Evolutionary conservation across 2,329 filamentous ascomycete species (phyloP).

Genomic region (Aspergillus persii): DNA sequence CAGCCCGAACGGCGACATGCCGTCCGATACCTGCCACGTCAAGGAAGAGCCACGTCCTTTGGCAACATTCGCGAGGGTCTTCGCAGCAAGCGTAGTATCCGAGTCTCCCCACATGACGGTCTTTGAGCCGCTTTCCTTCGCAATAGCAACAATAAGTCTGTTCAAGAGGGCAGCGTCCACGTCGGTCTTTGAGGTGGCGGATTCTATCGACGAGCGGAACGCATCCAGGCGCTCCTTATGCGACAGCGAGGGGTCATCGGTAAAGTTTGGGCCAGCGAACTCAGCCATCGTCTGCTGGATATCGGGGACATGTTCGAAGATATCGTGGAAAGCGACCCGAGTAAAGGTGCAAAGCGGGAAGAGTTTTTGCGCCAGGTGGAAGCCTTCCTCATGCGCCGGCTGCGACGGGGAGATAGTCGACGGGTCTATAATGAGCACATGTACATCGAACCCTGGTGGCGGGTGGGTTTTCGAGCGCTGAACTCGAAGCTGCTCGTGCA

Average conservation of each 20-base stretch:
- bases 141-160: conserved; percentile 67
- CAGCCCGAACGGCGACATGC: conserved; percentile 57
- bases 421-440: conserved; percentile 44
- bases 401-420: conserved; percentile 26
- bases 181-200: conserved; percentile 74
- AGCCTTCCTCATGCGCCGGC: conserved; percentile 26
- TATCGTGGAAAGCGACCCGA: conserved; percentile 61
- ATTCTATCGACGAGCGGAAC: conserved; percentile 62
- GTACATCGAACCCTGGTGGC: conserved; percentile 65
- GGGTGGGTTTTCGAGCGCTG: conserved; percentile 62
- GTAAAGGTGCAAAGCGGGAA: conserved; percentile 69
- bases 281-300: conserved; percentile 33
- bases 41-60: conserved; percentile 85
- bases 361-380: conserved; percentile 50
- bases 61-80: conserved; percentile 80
- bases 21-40: conserved; percentile 79
- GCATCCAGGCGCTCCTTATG: conserved; percentile 51
- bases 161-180: conserved; percentile 68
- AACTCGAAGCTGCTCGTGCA: conserved; percentile 66
- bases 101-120: conserved; percentile 79
- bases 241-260: conserved; percentile 27
- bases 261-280: conserved; percentile 28
- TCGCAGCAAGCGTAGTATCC: conserved; percentile 82
- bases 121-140: conserved; percentile 60
- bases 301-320: conserved; percentile 48